These are phyloP conservation scores for Verbena officinalis DNA, from an alignment of 257 asterid species.

Conservation along the genomic window DNA sequence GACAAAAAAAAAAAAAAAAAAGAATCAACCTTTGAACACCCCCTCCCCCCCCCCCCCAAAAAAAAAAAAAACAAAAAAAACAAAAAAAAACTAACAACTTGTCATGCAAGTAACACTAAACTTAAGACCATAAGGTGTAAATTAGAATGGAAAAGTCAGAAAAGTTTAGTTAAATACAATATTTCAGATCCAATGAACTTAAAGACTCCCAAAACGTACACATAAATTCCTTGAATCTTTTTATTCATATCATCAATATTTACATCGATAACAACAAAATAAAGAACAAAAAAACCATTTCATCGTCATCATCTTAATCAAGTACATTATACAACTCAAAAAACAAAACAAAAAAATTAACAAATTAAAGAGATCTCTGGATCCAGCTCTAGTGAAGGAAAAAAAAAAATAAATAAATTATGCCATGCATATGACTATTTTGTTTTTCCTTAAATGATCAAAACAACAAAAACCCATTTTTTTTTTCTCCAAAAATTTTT, in stretches of 20 bases:
- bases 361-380: background rate
- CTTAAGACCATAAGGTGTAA: too few relatives aligned
- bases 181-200: too few relatives aligned
- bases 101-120: too few relatives aligned
- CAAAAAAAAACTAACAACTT: too few relatives aligned
- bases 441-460: background rate
- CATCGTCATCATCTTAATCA: background rate
- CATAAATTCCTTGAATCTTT: background rate
- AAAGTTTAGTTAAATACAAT: too few relatives aligned
- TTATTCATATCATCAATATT: background rate
- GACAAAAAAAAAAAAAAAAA: too few relatives aligned
- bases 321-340: background rate
- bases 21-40: too few relatives aligned
- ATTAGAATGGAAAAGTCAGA: too few relatives aligned
- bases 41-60: too few relatives aligned
- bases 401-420: background rate
- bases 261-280: background rate
- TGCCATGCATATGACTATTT: background rate
- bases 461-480: background rate
- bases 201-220: background rate
- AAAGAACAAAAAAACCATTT: background rate
- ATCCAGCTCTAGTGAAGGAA: constrained; percentile 8
- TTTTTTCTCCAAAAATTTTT: background rate
- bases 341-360: background rate
- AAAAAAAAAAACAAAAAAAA: too few relatives aligned